These are phyloP conservation scores for Fusarium fujikuroi DNA, from an alignment of 2,329 filamentous ascomycete genomes.

Conservation along the genomic window DNA sequence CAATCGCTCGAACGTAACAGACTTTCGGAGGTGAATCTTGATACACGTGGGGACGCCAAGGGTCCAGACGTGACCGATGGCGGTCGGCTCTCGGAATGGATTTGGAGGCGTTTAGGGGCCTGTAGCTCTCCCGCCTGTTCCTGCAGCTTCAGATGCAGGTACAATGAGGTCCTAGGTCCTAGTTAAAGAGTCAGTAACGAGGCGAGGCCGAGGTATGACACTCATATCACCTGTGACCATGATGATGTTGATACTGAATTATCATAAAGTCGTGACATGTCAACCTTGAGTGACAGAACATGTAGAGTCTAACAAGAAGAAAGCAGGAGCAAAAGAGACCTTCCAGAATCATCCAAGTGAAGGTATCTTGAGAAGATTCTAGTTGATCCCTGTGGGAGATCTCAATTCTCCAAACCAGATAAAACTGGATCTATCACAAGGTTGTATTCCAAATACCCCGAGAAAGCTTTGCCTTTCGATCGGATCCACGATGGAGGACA, in stretches of 20 bases:
- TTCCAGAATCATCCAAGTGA: background rate
- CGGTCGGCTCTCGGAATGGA: conserved; percentile 14
- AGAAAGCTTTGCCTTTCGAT: background rate
- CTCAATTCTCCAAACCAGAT: conserved; percentile 15
- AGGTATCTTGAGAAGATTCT: conserved; percentile 4
- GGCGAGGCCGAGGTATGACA: background rate
- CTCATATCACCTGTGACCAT: background rate
- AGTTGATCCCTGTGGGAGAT: conserved; percentile 1
- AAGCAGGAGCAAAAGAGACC: background rate
- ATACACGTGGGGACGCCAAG: conserved; percentile 24
- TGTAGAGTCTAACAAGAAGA: background rate
- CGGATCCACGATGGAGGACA: background rate
- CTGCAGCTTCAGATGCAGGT: conserved; percentile 25
- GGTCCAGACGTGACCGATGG: conserved; percentile 30
- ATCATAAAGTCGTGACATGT: background rate
- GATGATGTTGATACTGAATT: background rate
- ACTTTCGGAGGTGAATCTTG: conserved; percentile 6
- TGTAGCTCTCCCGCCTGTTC: conserved; percentile 24
- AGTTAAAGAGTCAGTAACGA: background rate
- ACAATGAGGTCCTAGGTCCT: background rate
- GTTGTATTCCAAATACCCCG: conserved; percentile 28
- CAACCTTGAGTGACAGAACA: background rate
- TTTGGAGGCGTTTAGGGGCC: background rate
- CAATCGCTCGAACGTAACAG: background rate
- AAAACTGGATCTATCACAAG: conserved; percentile 6